These are phyloP conservation scores for Pythium periplocum DNA, from an alignment of 352 stramenopile species.

Conservation along the genomic window DNA sequence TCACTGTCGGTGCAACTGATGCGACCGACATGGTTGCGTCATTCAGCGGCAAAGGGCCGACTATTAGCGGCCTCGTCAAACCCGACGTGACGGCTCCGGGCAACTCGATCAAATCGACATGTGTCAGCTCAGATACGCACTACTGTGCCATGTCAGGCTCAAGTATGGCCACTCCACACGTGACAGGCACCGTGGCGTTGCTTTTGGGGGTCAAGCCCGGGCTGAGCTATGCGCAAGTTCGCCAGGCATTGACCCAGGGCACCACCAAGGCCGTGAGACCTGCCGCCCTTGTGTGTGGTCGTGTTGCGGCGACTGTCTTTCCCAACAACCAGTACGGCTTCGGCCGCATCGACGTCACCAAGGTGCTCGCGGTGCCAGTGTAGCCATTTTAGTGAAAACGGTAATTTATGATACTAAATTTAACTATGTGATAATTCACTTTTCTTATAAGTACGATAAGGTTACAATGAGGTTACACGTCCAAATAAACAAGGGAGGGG, in stretches of 20 bases:
- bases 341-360: constrained; percentile 15
- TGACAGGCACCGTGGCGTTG: constrained; percentile 46
- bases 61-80: constrained; percentile 35
- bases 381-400: no score
- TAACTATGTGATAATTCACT: no score
- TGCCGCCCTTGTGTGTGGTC: constrained; percentile 31
- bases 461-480: no score
- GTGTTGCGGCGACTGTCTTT: constrained; percentile 28
- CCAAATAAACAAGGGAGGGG: no score
- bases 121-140: constrained; percentile 32
- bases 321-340: constrained; percentile 39
- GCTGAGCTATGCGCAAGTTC: constrained; percentile 34
- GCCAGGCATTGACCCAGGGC: constrained; percentile 24
- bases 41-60: constrained; percentile 54
- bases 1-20: constrained; percentile 55
- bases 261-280: constrained; percentile 22
- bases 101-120: constrained; percentile 37
- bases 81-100: constrained; percentile 52
- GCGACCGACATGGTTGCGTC: constrained; percentile 31
- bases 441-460: no score
- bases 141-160: constrained; percentile 62
- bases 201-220: constrained; percentile 35
- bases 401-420: no score
- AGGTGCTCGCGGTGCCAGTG: not conserved
- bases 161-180: constrained; percentile 62